These are phyloP conservation scores for Vanderwaltozyma tropicalis DNA, from an alignment of 805 yeast species.

Conservation along the genomic window DNA sequence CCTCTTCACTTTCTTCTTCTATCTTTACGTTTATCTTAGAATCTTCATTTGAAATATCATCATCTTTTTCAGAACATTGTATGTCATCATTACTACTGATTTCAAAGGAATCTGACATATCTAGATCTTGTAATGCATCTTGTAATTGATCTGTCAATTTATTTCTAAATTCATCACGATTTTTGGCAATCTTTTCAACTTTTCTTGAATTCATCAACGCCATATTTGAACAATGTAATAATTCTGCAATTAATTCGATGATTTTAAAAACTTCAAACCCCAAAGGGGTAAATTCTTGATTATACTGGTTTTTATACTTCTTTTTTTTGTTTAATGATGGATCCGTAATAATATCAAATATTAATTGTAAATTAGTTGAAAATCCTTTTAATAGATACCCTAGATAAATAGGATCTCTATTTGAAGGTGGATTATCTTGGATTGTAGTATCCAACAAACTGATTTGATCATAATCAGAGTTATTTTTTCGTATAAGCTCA, in stretches of 20 bases:
- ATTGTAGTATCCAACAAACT: constrained; percentile 67
- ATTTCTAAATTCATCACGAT: constrained; percentile 59
- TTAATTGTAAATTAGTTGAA: constrained; percentile 42
- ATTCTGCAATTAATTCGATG: constrained; percentile 86
- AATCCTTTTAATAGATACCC: constrained; percentile 76
- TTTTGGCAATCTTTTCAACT: constrained; percentile 56
- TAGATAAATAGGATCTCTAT: constrained; percentile 80
- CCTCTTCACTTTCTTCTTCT: constrained; percentile 26
- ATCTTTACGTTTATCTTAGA: constrained; percentile 11
- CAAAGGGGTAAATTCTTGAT: constrained; percentile 51
- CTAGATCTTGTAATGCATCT: constrained; percentile 27
- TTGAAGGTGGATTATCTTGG: constrained; percentile 79
- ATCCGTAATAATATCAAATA: constrained; percentile 17
- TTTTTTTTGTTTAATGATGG: constrained; percentile 9
- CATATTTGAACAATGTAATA: constrained; percentile 97
- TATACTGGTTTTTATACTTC: constrained; percentile 51
- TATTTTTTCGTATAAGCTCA: constrained; percentile 86
- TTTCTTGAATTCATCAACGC: constrained; percentile 68
- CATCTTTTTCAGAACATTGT: constrained; percentile 12
- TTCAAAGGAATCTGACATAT: constrained; percentile 2
- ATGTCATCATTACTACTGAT: background rate
- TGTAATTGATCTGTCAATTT: constrained; percentile 34
- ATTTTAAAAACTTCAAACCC: constrained; percentile 89
- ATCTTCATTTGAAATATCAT: constrained; percentile 28
- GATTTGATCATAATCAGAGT: constrained; percentile 83